phyloP scores from a whole-genome alignment of 371 early-diverging fungal species.

The Apophysomyces elegans region DNA sequence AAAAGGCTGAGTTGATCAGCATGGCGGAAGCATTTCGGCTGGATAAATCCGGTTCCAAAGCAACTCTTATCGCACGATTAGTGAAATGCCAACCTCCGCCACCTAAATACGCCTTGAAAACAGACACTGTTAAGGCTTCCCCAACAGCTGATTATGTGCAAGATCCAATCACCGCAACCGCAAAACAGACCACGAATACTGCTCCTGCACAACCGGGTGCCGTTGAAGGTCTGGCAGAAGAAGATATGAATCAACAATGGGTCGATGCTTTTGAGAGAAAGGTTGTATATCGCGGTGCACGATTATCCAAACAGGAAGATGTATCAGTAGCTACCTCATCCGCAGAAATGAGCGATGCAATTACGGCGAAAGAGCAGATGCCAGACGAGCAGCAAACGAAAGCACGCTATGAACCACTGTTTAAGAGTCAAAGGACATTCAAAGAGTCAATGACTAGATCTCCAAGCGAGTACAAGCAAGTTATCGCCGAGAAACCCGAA shows the following conservation, averaged over 20 bases:
- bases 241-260: constrained; percentile 26
- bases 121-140: not conserved
- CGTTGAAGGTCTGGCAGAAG: not conserved
- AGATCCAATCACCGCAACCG: not conserved
- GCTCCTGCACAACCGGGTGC: not conserved
- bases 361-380: not conserved
- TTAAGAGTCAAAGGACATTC: no score
- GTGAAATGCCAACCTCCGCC: constrained; percentile 1
- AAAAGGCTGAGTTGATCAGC: not conserved
- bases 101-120: not conserved
- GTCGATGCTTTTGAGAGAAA: constrained; percentile 38
- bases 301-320: constrained; percentile 1
- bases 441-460: no score
- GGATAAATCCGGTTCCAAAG: not conserved
- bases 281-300: constrained; percentile 25
- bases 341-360: not conserved
- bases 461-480: no score
- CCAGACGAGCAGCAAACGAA: not conserved
- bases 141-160: not conserved
- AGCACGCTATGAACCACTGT: no score
- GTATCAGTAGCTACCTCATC: not conserved
- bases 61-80: constrained; percentile 4
- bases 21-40: not conserved
- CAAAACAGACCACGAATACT: not conserved
- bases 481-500: no score